phyloP scores from a whole-genome alignment of 495 filamentous ascomycete species.

The Penicillium robsamsonii region DNA sequence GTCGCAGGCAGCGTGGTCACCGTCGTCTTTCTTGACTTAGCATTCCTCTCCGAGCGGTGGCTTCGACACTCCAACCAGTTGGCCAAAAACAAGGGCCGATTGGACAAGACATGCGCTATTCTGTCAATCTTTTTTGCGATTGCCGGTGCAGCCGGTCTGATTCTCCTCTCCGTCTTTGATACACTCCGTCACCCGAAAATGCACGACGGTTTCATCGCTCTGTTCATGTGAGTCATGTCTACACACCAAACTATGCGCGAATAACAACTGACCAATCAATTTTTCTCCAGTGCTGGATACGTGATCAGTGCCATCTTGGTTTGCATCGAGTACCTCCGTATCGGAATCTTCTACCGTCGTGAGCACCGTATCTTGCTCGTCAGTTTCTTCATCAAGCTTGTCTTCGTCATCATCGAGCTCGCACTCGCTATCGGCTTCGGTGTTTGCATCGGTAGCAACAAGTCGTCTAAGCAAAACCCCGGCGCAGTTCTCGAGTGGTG shows the following conservation, averaged over 20 bases:
- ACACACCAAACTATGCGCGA: not conserved
- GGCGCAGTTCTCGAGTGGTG: conserved; percentile 74
- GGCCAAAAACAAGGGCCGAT: conserved; percentile 61
- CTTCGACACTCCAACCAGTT: conserved; percentile 74
- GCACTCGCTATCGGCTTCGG: conserved; percentile 67
- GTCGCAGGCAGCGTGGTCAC: conserved; percentile 75
- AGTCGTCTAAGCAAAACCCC: conserved; percentile 44
- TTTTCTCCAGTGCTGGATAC: conserved; percentile 46
- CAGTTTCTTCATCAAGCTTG: conserved; percentile 79
- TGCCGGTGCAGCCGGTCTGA: conserved; percentile 73
- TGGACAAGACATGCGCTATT: conserved; percentile 68
- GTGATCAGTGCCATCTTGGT: conserved; percentile 78
- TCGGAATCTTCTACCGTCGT: conserved; percentile 70
- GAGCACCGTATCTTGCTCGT: conserved; percentile 67
- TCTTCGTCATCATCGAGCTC: conserved; percentile 78
- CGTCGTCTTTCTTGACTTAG: conserved; percentile 79
- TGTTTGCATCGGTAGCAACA: conserved; percentile 32
- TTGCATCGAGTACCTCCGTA: conserved; percentile 81
- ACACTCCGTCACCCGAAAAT: conserved; percentile 60
- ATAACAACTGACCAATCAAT: conserved; percentile 8
- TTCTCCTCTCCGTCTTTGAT: conserved; percentile 83
- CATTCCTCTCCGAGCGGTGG: conserved; percentile 78
- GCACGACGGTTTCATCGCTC: conserved; percentile 73
- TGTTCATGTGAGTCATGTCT: conserved; percentile 68
- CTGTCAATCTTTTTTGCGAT: conserved; percentile 71